Percentiles rank a stretch among this genome's conserved stretches.
phyloP scores from a whole-genome alignment of 805 yeast species.

The Wickerhamomyces subpelliculosus region DNA sequence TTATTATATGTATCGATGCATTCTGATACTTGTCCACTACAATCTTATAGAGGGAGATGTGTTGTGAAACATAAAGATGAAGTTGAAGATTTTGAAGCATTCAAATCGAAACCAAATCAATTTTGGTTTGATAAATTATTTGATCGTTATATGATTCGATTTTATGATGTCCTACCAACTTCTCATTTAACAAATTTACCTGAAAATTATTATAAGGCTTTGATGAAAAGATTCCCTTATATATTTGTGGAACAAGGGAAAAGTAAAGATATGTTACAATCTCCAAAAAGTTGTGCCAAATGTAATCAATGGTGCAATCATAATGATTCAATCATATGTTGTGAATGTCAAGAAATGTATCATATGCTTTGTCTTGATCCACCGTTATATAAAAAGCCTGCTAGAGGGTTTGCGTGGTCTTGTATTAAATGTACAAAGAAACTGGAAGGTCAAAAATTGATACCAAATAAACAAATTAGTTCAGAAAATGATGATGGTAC shows the following conservation, averaged over 20 bases:
- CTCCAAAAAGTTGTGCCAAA: conserved; percentile 63
- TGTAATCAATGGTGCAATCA: conserved; percentile 85
- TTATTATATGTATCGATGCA: conserved; percentile 80
- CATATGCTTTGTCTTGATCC: conserved; percentile 87
- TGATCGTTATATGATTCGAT: conserved; percentile 77
- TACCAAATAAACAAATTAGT: conserved; percentile 9
- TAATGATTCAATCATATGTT: conserved; percentile 70
- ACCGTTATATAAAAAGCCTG: conserved; percentile 71
- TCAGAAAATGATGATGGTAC: conserved; percentile 2
- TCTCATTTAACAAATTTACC: conserved; percentile 50
- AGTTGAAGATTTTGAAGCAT: conserved; percentile 43
- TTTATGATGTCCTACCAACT: conserved; percentile 74
- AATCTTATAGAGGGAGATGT: conserved; percentile 69
- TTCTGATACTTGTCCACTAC: conserved; percentile 72
- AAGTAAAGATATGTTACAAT: conserved; percentile 52
- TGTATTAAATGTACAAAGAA: conserved; percentile 73
- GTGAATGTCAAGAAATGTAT: conserved; percentile 61
- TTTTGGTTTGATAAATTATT: conserved; percentile 84
- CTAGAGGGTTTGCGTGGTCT: conserved; percentile 85
- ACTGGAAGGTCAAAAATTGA: conserved; percentile 13
- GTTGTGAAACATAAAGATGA: conserved; percentile 64
- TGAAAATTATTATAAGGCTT: conserved; percentile 48
- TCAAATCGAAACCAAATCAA: conserved; percentile 51
- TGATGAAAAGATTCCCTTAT: conserved; percentile 62
- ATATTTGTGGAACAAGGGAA: conserved; percentile 68